These are phyloP conservation scores for Aspergillus hancockii DNA, from an alignment of 495 filamentous ascomycete genomes.

Conservation along the genomic window DNA sequence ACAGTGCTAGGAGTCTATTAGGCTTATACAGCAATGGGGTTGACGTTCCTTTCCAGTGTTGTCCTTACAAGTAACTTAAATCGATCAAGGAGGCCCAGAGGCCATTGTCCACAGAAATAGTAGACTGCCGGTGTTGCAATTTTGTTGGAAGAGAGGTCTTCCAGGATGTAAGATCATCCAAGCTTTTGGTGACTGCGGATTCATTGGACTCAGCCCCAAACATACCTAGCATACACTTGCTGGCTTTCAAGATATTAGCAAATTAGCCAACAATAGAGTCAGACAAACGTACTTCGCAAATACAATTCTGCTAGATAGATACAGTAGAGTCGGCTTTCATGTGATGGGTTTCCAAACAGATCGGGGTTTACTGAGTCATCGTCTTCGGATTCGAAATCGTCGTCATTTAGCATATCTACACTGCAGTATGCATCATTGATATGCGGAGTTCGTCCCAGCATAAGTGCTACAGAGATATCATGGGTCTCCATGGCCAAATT, in stretches of 20 bases:
- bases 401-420: background rate
- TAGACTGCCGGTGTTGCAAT: constrained; percentile 2
- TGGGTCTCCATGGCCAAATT: background rate
- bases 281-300: constrained; percentile 6
- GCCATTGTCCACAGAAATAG: constrained; percentile 5
- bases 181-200: background rate
- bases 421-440: constrained; percentile 13
- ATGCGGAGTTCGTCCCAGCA: constrained; percentile 10
- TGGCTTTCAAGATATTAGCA: background rate
- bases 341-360: background rate
- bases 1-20: constrained; percentile 1
- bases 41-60: too few species aligned
- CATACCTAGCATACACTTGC: background rate
- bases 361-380: background rate
- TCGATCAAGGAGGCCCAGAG: background rate
- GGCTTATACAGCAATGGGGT: background rate
- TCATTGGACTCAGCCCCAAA: background rate
- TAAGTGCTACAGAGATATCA: constrained; percentile 5
- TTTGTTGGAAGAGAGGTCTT: background rate
- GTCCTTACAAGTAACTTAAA: constrained; percentile 7
- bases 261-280: background rate
- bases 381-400: constrained; percentile 2
- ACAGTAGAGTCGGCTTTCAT: background rate
- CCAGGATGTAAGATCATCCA: constrained; percentile 3
- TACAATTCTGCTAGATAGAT: constrained; percentile 8